Conservation (phyloP, 306 rosid genomes). For the Acacia crassicarpa region DNA sequence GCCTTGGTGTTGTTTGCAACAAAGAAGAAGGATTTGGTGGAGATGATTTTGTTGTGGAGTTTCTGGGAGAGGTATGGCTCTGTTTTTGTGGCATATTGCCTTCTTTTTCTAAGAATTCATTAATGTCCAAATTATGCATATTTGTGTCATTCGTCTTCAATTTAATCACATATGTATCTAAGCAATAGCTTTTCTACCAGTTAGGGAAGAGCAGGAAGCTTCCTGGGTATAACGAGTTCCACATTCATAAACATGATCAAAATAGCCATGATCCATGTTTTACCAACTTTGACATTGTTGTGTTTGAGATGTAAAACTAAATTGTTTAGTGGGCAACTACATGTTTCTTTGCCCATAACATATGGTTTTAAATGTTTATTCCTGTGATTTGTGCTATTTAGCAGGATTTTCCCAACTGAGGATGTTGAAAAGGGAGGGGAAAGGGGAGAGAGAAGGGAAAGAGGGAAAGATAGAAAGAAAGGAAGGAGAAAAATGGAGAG, state of each 20-base stretch:
- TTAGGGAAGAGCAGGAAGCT: conserved; percentile 7
- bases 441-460: not conserved
- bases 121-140: conserved; percentile 7
- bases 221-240: not conserved
- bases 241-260: conserved; percentile 17
- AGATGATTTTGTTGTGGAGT: conserved; percentile 96
- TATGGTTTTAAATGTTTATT: conserved; percentile 19
- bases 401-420: not conserved
- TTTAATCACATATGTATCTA: not conserved
- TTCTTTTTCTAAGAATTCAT: conserved; percentile 14
- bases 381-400: not conserved
- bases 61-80: conserved; percentile 91
- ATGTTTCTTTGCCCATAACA: not conserved
- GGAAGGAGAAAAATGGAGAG: not conserved
- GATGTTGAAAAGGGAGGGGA: not conserved
- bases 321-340: conserved; percentile 1
- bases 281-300: conserved; percentile 1
- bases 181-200: conserved; percentile 1
- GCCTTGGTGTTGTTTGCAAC: conserved; percentile 98
- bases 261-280: not conserved
- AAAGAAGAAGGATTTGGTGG: conserved; percentile 78
- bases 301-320: conserved; percentile 17
- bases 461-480: not conserved
- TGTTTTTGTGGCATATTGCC: conserved; percentile 9
- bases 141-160: conserved; percentile 6